A percentile compares a stretch with the other conserved stretches of the same genome.
phyloP scores from a whole-genome alignment of 768 basidiomycete genomes.

The Leccinum subtestaceum region DNA sequence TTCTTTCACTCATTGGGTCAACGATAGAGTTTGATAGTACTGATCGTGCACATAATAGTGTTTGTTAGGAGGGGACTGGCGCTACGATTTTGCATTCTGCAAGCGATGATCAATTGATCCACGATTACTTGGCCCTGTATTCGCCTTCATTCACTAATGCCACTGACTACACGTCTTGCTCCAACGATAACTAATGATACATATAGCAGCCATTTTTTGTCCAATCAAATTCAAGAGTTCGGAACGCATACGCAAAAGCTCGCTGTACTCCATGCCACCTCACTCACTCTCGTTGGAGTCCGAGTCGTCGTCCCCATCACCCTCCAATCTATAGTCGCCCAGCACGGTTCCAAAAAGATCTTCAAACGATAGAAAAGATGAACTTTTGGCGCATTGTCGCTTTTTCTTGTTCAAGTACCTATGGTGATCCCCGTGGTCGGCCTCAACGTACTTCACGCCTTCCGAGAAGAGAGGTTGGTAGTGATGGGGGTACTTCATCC shows the following conservation, averaged over 20 bases:
- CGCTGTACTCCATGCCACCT: not conserved
- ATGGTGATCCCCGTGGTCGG: not conserved
- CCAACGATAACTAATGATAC: not conserved
- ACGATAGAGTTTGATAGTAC: too few relatives aligned
- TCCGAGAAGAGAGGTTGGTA: not conserved
- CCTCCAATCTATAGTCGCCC: not conserved
- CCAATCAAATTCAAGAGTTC: not conserved
- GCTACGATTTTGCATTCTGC: too few relatives aligned
- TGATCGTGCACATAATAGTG: too few relatives aligned
- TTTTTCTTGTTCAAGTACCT: not conserved
- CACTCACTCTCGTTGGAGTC: not conserved
- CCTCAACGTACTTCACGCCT: not conserved
- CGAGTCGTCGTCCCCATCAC: too few relatives aligned
- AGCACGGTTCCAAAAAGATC: not conserved
- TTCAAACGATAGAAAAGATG: not conserved
- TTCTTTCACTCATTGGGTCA: too few relatives aligned
- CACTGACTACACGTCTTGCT: not conserved
- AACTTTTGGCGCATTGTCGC: not conserved
- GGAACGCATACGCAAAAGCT: not conserved
- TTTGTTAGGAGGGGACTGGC: too few relatives aligned
- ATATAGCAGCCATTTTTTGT: not conserved
- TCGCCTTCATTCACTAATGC: not conserved
- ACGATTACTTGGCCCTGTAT: too few relatives aligned
- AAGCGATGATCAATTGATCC: not conserved
- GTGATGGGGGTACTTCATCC: not conserved